Evolutionary conservation across 495 filamentous ascomycete species (phyloP), one percentile per base, ranked within the genome.

Genomic region (Rhypophila decipiens): DNA sequence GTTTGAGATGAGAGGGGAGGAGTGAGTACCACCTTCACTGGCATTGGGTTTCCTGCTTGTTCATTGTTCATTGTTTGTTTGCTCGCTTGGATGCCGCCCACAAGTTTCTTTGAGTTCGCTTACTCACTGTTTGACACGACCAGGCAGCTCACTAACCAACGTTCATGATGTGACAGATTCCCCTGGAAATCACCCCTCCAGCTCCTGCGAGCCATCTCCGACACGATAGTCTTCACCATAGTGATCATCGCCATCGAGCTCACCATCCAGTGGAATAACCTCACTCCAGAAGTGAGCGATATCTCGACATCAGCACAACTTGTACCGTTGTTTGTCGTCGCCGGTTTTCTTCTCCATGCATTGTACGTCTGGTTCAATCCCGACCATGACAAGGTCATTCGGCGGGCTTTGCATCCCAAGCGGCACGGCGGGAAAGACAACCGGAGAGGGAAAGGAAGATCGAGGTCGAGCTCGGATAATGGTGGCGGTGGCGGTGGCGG

Each of bases 201-300:
- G 36, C 23, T 45, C n/a, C 15, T 33, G 7, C 44, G 61, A 18
- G 44, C 33, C 2, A 39, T 54, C 5, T 42, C 51, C 40, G 51
- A 59, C 23, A 8, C 60, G 27, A 37, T 53, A 13, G 51, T 62
- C 4, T 46, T 49, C 11, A 48, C 41, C n/a, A 35, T 54, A 17
- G 44, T 65, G 5, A 50, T 62, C 18, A 35, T 58, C 1, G 67
- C 62, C 1, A 53, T 53, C 21, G 67, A 69, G 41, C 58, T 66
- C 1, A 60, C 59, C 2, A 60, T 69, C 21, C 39, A 46, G 17
- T 71, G 64, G 64, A 61, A 71, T 42, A 19, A 35, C 18, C 20
- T 49, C 3, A 34, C 13, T 2, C n/a, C n/a, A n/a, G 42, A 15
- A 1, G 42, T 41, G 7, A 42, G 27, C 24, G 42, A 46, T 18